phyloP scores from a whole-genome alignment of 2,329 filamentous ascomycete species.

The Stagonosporopsis rhizophila region DNA sequence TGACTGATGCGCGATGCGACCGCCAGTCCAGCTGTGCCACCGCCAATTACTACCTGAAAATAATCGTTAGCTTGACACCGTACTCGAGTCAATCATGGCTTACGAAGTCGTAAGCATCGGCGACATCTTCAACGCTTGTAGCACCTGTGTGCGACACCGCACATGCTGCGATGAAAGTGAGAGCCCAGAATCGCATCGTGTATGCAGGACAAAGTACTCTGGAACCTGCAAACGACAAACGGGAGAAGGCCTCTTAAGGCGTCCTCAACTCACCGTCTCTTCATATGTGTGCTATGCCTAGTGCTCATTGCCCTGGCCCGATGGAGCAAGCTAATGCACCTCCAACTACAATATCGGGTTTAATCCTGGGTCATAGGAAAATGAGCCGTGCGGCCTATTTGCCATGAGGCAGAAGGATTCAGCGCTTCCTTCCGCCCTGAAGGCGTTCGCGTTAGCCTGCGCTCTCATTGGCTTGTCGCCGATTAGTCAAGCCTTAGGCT shows the following conservation, averaged over 20 bases:
- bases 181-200: constrained; percentile 10
- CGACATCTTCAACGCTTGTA: neutral
- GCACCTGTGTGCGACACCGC: neutral
- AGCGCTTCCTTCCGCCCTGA: constrained; percentile 2
- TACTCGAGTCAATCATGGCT: neutral
- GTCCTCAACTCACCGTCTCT: neutral
- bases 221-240: neutral
- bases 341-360: constrained; percentile 4
- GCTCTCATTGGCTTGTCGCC: neutral
- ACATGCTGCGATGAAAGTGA: neutral
- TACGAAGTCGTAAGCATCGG: constrained; percentile 11
- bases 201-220: neutral
- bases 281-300: neutral
- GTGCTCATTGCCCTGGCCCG: neutral
- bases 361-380: constrained; percentile 4
- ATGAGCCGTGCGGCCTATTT: constrained; percentile 1
- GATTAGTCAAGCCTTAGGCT: neutral
- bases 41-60: constrained; percentile 30
- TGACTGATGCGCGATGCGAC: constrained; percentile 43
- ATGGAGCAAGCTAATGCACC: neutral
- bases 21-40: constrained; percentile 40
- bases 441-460: constrained; percentile 1
- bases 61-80: neutral
- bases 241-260: neutral
- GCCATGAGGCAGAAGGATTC: neutral